Evolutionary conservation across 495 filamentous ascomycete genomes (phyloP), one percentile per base, ranked within the genome.

Genomic region (Daldinia caldariorum): DNA sequence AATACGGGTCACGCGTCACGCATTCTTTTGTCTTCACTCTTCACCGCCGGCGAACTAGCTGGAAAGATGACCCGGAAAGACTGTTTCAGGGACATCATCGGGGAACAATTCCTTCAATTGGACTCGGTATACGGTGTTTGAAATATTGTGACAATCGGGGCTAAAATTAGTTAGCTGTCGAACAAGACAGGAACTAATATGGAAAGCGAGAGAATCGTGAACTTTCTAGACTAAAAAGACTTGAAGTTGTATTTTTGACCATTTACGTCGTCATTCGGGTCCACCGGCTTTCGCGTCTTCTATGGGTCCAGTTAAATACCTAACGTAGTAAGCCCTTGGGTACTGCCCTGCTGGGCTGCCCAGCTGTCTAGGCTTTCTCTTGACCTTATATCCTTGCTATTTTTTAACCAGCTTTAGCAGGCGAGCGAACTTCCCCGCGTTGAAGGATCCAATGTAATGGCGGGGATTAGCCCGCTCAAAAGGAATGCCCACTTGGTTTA

Each of bases 181-280:
- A 47, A 22, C 43, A 47, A 47, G 18, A 22, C 18, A 3, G 18
- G 9, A 47, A 16, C 35, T 12, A 38, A 38, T 57, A 41, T 6
- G 4, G 18, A 35, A 20, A 4, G 18, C 8, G n/a, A 13, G 14
- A 51, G 22, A 53, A 16, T 32, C 14, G 26, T 29, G 49, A 53
- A 32, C 22, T 53, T 16, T 10, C 18, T 18, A 29, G 16, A 16
- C 14, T 53, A 43, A 14, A 53, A 53, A 53, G 29, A 53, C 22
- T 1, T 16, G 26, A 53, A 47, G 43, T 47, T 47, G 18, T 18
- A 47, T 47, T 47, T 47, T 47, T 16, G 43, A 9, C 43, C 43
- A 47, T 47, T 47, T 47, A 47, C 26, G 22, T 31, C 29, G 49
- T 53, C 49, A 53, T 53, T 53, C 22, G 49, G 49, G n/a, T 32